These are phyloP conservation scores for Hyaloscypha variabilis DNA, from an alignment of 495 filamentous ascomycete genomes.

Conservation along the genomic window DNA sequence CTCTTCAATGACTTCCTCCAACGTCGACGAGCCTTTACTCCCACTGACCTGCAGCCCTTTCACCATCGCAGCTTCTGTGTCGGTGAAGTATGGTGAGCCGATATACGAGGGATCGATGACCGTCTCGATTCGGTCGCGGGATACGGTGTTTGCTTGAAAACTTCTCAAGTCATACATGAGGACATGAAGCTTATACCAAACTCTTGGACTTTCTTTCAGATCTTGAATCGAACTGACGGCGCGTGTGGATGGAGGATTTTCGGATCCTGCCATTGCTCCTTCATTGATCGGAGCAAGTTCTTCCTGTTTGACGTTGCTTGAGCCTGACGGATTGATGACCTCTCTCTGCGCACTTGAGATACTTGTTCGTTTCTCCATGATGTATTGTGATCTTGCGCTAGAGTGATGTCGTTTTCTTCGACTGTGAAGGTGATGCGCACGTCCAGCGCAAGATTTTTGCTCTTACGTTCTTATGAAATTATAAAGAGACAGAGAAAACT, in stretches of 20 bases:
- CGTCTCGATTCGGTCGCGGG: not conserved
- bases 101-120: slow-evolving; percentile 9
- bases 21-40: not conserved
- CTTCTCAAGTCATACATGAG: not conserved
- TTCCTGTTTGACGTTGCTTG: no score
- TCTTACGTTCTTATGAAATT: no score
- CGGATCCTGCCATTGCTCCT: no score
- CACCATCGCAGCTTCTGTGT: slow-evolving; percentile 15
- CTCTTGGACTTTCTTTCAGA: not conserved
- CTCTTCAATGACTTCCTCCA: not conserved
- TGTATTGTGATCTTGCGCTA: no score
- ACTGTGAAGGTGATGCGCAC: no score
- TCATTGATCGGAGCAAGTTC: no score
- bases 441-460: no score
- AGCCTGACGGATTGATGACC: no score
- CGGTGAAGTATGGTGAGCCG: slow-evolving; percentile 21
- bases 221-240: not conserved
- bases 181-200: not conserved
- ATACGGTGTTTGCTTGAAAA: not conserved
- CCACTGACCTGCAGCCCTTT: not conserved
- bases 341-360: no score
- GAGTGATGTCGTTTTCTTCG: no score
- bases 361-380: no score
- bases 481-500: no score
- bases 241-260: not conserved